Percentiles rank a stretch among this genome's conserved stretches.
These are phyloP conservation scores for Paraphysoderma sedebokerense DNA, from an alignment of 371 early-diverging fungal species.

Conservation along the genomic window DNA sequence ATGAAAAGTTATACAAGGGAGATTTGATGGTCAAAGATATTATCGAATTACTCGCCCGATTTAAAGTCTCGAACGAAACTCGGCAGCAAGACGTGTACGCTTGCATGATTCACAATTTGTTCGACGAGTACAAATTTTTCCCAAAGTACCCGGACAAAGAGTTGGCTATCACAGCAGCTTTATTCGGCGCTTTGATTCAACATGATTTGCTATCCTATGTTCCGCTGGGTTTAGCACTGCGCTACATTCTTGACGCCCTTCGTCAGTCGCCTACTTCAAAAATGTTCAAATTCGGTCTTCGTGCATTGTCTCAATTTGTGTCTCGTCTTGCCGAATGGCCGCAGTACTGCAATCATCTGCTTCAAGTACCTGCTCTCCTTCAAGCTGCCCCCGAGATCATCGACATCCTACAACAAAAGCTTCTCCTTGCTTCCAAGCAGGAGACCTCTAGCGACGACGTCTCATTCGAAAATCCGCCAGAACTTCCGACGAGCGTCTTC, in stretches of 20 bases:
- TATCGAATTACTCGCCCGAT: conserved; percentile 47
- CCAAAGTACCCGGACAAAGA: conserved; percentile 85
- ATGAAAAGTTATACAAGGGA: conserved; percentile 56
- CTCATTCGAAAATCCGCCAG: no score
- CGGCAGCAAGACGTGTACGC: conserved; percentile 58
- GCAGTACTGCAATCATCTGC: conserved; percentile 57
- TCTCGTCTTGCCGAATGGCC: conserved; percentile 76
- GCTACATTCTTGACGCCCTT: conserved; percentile 68
- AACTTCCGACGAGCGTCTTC: no score
- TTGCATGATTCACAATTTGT: conserved; percentile 67
- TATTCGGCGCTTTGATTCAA: conserved; percentile 79
- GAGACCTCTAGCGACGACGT: conserved; percentile 10
- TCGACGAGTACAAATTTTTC: conserved; percentile 90
- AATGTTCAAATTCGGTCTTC: conserved; percentile 76
- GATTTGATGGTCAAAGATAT: conserved; percentile 51
- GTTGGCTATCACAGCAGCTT: conserved; percentile 62
- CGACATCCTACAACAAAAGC: conserved; percentile 1
- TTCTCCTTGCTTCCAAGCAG: conserved; percentile 6
- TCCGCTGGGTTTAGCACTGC: conserved; percentile 58
- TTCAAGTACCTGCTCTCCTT: conserved; percentile 58
- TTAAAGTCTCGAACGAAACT: conserved; percentile 43
- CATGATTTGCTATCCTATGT: conserved; percentile 56
- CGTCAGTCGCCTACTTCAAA: conserved; percentile 58
- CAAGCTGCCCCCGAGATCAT: conserved; percentile 59
- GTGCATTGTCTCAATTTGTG: conserved; percentile 69